These are phyloP conservation scores for Vanrija humicola DNA, from an alignment of 1,284 basidiomycete species.

Conservation along the genomic window DNA sequence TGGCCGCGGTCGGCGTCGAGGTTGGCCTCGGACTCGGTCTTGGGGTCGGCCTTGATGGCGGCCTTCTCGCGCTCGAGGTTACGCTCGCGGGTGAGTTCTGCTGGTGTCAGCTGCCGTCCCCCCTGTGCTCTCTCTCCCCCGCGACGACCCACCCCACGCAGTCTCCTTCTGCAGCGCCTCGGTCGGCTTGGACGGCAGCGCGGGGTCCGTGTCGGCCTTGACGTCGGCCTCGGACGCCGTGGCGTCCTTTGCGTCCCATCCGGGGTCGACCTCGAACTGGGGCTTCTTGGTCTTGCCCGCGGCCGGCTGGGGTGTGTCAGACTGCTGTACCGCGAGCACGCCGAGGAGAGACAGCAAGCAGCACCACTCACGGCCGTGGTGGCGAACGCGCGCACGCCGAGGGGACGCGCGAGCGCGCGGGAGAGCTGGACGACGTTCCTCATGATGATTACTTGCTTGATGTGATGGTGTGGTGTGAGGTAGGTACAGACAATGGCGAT, in stretches of 20 bases:
- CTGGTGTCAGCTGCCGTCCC: neutral
- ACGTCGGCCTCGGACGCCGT: conserved; percentile 16
- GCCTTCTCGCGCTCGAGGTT: neutral
- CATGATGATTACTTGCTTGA: neutral
- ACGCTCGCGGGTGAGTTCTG: too few relatives aligned
- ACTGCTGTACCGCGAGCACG: too few relatives aligned
- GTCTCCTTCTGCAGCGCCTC: conserved; percentile 5
- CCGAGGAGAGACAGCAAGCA: too few relatives aligned
- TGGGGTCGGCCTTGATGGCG: neutral
- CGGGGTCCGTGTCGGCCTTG: conserved; percentile 2
- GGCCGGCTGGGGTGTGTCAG: too few relatives aligned
- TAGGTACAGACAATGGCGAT: neutral
- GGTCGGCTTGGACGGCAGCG: conserved; percentile 1
- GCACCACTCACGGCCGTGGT: neutral
- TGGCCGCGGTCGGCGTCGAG: conserved; percentile 7
- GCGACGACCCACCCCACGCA: neutral
- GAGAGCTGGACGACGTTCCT: too few relatives aligned
- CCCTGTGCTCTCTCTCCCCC: too few relatives aligned
- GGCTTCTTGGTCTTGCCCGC: too few relatives aligned
- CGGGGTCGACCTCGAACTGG: too few relatives aligned
- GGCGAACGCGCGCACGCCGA: neutral
- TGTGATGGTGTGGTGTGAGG: neutral
- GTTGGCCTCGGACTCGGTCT: conserved; percentile 16
- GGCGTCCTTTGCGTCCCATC: neutral
- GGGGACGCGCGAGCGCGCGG: neutral